A percentile compares a stretch with the other conserved stretches of the same genome.
phyloP scores from a whole-genome alignment of 495 filamentous ascomycete species.

The Neurospora sp. region DNA sequence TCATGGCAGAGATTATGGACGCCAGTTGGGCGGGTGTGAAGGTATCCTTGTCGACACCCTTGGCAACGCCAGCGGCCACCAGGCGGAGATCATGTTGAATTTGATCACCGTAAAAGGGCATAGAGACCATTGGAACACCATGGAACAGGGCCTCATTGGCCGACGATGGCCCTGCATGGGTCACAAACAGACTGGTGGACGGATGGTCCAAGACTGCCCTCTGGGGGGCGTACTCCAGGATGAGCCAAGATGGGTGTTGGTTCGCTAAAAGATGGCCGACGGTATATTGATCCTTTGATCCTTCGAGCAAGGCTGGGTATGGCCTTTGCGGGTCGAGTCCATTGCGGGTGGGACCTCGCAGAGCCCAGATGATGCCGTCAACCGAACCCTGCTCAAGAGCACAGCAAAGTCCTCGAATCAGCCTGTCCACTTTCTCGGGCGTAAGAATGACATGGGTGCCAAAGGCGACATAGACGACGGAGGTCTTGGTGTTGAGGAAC shows the following conservation, averaged over 20 bases:
- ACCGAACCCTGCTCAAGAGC: slow-evolving; percentile 17
- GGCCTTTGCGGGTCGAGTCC: slow-evolving; percentile 10
- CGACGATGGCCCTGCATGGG: slow-evolving; percentile 25
- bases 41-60: slow-evolving; percentile 19
- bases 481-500: slow-evolving; percentile 15
- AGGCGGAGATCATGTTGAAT: slow-evolving; percentile 22
- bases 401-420: slow-evolving; percentile 17
- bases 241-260: slow-evolving; percentile 15
- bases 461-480: slow-evolving; percentile 27
- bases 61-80: slow-evolving; percentile 18
- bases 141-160: slow-evolving; percentile 31
- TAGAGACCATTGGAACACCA: slow-evolving; percentile 22
- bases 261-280: slow-evolving; percentile 17
- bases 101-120: slow-evolving; percentile 30
- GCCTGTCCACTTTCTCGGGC: slow-evolving; percentile 11
- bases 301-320: slow-evolving; percentile 4
- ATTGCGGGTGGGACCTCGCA: background rate
- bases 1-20: slow-evolving; percentile 12
- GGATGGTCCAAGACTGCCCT: slow-evolving; percentile 23
- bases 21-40: slow-evolving; percentile 24
- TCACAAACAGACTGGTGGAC: slow-evolving; percentile 22
- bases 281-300: background rate
- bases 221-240: slow-evolving; percentile 23
- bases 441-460: slow-evolving; percentile 29
- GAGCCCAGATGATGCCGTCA: slow-evolving; percentile 31